Percentiles rank a stretch among this genome's conserved stretches.
phyloP scores from a whole-genome alignment of 2,329 filamentous ascomycete genomes.

The Allantophomopsis lycopodina region DNA sequence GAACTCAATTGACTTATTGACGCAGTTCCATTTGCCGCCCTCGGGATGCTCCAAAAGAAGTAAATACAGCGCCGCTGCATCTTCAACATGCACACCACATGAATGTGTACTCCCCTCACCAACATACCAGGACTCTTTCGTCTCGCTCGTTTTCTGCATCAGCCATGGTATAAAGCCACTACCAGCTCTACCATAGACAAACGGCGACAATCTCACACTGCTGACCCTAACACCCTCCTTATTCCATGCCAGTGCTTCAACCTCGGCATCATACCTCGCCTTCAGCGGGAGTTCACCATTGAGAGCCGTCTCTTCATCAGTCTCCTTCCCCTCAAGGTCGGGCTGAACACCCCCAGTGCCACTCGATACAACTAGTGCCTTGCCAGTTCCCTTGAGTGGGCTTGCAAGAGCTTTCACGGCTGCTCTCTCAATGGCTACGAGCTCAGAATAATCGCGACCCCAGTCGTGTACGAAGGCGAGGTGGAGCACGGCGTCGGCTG shows the following conservation, averaged over 20 bases:
- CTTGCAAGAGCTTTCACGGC: constrained; percentile 24
- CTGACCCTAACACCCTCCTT: no score
- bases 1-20: constrained; percentile 11
- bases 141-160: no score
- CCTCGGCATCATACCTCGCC: no score
- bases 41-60: constrained; percentile 20
- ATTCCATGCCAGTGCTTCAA: no score
- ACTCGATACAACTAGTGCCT: constrained; percentile 21
- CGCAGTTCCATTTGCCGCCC: constrained; percentile 11
- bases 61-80: constrained; percentile 26
- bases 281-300: no score
- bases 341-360: constrained; percentile 15
- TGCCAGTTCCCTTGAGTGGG: constrained; percentile 19
- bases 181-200: no score
- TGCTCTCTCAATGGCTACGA: constrained; percentile 18
- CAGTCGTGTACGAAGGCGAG: constrained; percentile 22
- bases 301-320: not conserved
- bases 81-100: constrained; percentile 25
- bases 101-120: constrained; percentile 9
- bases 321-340: constrained; percentile 5
- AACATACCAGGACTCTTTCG: no score
- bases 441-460: constrained; percentile 13
- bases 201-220: no score
- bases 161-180: no score
- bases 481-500: constrained; percentile 28